These are phyloP conservation scores for Scheffersomyces coipomensis DNA, from an alignment of 805 yeast genomes.

Conservation along the genomic window DNA sequence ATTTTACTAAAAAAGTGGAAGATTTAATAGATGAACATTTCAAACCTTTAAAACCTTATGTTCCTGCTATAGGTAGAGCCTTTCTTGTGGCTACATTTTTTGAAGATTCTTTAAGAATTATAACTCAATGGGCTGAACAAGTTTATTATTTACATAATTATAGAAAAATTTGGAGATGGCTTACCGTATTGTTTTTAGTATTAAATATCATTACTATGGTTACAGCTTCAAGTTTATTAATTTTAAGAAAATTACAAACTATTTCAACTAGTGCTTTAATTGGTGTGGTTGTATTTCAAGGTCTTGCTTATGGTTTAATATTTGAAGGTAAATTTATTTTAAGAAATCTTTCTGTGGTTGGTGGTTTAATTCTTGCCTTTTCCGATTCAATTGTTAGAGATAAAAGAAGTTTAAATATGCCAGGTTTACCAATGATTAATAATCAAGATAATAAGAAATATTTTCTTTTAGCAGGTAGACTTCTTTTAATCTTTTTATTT, in stretches of 20 bases:
- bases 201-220: constrained; percentile 69
- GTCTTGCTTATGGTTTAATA: constrained; percentile 82
- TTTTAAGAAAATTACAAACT: constrained; percentile 64
- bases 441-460: constrained; percentile 75
- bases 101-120: constrained; percentile 83
- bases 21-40: constrained; percentile 49
- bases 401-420: constrained; percentile 62
- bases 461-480: constrained; percentile 82
- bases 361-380: constrained; percentile 85
- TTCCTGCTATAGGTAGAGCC: constrained; percentile 86
- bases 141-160: constrained; percentile 77
- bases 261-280: constrained; percentile 70
- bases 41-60: constrained; percentile 61
- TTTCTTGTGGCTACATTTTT: constrained; percentile 90
- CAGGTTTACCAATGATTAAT: constrained; percentile 75
- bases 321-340: constrained; percentile 79
- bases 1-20: constrained; percentile 53
- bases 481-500: constrained; percentile 80
- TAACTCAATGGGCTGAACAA: constrained; percentile 89
- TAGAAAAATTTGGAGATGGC: constrained; percentile 74
- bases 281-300: constrained; percentile 76
- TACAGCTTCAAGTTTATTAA: constrained; percentile 66
- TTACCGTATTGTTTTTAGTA: constrained; percentile 70
- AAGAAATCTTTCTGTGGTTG: constrained; percentile 86
- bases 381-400: constrained; percentile 83